Conservation (phyloP, 2,329 filamentous ascomycete species). For the Talaromyces sp. region DNA sequence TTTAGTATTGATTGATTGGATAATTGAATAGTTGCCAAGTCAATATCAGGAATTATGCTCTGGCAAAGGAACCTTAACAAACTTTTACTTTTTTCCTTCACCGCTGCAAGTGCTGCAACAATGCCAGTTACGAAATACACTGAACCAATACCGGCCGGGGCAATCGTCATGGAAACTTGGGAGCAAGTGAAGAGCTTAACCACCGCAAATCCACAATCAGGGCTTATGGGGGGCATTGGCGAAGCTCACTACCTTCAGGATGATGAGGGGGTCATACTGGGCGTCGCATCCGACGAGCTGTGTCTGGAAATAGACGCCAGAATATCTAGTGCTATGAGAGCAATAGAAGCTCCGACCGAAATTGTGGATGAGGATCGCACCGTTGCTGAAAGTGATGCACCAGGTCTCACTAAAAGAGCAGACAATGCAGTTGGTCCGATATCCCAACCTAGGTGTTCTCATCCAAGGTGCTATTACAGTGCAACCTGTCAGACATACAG, state of each 20-base stretch:
- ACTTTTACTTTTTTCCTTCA: not conserved
- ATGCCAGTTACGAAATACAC: not conserved
- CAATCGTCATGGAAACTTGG: not conserved
- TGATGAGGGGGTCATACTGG: not conserved
- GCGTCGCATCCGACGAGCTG: not conserved
- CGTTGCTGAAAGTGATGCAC: not conserved
- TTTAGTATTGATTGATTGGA: not conserved
- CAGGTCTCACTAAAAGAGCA: conserved; percentile 4
- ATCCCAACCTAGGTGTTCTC: not conserved
- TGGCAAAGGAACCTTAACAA: not conserved
- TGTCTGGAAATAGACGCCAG: not conserved
- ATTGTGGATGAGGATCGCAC: not conserved
- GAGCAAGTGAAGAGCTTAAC: not conserved
- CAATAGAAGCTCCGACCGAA: not conserved
- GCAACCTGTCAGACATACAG: not conserved
- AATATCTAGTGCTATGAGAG: not conserved
- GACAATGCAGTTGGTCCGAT: not conserved
- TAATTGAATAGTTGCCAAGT: not conserved
- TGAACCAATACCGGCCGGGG: not conserved
- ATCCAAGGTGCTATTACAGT: not conserved
- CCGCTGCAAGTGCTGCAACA: not conserved
- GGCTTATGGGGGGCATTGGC: not conserved
- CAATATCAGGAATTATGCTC: not conserved
- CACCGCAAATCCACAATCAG: not conserved
- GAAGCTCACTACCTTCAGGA: not conserved